Percentiles rank a stretch among this genome's conserved stretches.
These are phyloP conservation scores for Pseudoscleropodium purum DNA, from an alignment of 225 moss, liverwort and hornwort species.

Conservation along the genomic window DNA sequence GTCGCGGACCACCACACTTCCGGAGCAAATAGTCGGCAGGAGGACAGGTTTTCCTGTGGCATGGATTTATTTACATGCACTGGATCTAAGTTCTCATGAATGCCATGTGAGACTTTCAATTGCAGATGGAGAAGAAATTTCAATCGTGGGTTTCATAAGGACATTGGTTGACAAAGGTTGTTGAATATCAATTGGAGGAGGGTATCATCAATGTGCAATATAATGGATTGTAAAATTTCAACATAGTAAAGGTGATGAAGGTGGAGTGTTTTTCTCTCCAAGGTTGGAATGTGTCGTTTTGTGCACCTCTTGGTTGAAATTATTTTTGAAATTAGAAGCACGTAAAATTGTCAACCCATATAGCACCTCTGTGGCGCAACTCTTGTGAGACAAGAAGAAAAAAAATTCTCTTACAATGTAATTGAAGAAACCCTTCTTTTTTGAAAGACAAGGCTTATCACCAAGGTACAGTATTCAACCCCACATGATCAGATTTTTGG, in stretches of 20 bases:
- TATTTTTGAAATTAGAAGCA: neutral
- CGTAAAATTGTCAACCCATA: neutral
- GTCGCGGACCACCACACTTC: neutral
- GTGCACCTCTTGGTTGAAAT: no score
- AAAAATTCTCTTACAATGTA: neutral
- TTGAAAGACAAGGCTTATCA: neutral
- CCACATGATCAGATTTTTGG: neutral
- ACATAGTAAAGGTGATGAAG: fast-evolving
- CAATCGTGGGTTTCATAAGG: no score
- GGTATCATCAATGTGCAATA: no score
- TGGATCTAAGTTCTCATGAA: neutral
- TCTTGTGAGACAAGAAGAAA: neutral
- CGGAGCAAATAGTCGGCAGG: no score
- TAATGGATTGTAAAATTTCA: neutral
- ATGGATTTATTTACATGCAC: neutral
- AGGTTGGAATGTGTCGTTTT: neutral
- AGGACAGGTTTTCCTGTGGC: no score
- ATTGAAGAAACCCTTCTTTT: neutral
- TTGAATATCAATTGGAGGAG: neutral
- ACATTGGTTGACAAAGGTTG: neutral
- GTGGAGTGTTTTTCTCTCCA: neutral
- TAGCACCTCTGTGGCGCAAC: no score
- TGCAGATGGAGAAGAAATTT: neutral
- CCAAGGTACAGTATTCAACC: neutral
- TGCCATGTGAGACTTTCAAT: neutral